A percentile compares a stretch with the other conserved stretches of the same genome.
These are phyloP conservation scores for Aspergillus funiculosus DNA, from an alignment of 495 filamentous ascomycete genomes.

Conservation along the genomic window DNA sequence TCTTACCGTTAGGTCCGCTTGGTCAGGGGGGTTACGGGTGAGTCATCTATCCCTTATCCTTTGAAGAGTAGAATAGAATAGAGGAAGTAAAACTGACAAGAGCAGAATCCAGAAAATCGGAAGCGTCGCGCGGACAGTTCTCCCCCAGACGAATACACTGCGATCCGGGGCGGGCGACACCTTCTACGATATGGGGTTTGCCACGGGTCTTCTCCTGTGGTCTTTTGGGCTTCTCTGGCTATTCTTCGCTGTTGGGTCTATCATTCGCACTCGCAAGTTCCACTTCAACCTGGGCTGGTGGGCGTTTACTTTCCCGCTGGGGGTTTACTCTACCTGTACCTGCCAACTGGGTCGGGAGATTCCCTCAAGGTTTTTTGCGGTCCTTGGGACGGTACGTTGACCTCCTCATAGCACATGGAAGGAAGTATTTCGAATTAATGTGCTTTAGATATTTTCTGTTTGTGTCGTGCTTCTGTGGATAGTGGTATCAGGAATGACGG, in stretches of 20 bases:
- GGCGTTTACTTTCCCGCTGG: constrained; percentile 59
- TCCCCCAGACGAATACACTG: constrained; percentile 47
- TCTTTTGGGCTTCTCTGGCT: constrained; percentile 58
- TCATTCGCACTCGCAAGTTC: constrained; percentile 38
- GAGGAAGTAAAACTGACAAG: constrained; percentile 14
- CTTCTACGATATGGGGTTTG: constrained; percentile 49
- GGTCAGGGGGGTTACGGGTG: constrained; percentile 53
- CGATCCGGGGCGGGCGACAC: constrained; percentile 39
- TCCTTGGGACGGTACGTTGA: constrained; percentile 45
- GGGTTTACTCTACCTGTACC: constrained; percentile 50
- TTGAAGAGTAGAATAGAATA: too few species aligned
- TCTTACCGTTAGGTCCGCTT: constrained; percentile 57
- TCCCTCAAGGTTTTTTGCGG: constrained; percentile 48
- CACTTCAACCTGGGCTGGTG: constrained; percentile 67
- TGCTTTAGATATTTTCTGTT: constrained; percentile 48
- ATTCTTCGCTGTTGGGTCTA: constrained; percentile 46
- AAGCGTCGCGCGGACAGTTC: constrained; percentile 41
- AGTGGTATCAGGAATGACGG: constrained; percentile 40
- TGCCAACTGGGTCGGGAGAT: constrained; percentile 44
- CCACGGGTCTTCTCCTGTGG: constrained; percentile 53
- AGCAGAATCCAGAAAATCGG: constrained; percentile 56
- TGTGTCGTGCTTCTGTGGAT: constrained; percentile 49
- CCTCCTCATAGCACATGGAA: too few species aligned
- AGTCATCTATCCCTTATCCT: background rate
- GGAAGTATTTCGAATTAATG: too few species aligned